Evolutionary conservation across 371 early-diverging fungal species (phyloP), one percentile per base, ranked within the genome.

Genomic region (Parasitella parasitica): DNA sequence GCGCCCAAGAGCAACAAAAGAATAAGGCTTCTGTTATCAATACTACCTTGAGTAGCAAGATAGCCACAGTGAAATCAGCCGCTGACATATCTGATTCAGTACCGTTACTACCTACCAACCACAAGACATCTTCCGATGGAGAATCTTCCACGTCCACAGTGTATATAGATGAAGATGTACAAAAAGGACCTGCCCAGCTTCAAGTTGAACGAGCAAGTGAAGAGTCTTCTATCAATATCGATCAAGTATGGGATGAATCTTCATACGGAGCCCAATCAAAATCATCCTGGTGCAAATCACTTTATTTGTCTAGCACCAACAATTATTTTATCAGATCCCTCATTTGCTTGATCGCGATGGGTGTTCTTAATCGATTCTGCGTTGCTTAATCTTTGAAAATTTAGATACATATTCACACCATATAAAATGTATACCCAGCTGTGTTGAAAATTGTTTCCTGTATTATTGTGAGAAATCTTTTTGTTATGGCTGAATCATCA

Each of bases 301-400:
- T 55, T 20, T 26, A 26, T 13, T 11, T 15, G 11, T 12, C 5
- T 13, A n/a, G 63, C 11, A 36, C 55, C 13, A 27, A 57, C 5
- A 71, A 73, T 39, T 59, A 57, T 36, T 68, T 71, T 34, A 34
- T 71, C 34, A 64, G 60, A 53, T 60, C 71, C 6, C 5, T 30
- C 24, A 34, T 63, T 6, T 65, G 67, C 28, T 30, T 73, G 13
- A 2, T 57, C 7, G 34, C 20, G 3, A 43, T 70, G 50, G 66
- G 67, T 22, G n/a, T 70, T 9, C 4, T 71, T 1, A 73, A 73
- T 26, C 54, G 55, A 32, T 71, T 73, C 49, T 73, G 74, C n/a
- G 41, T 13, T 46, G 46, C 46, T 32, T 32, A 32, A 32, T 32
- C 11, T 11, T 32, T 32, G 1, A 32, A 32, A 32, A 32, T 32